A percentile compares a stretch with the other conserved stretches of the same genome.
Conservation (phyloP, 768 basidiomycete species). For the Lepiota venenata region DNA sequence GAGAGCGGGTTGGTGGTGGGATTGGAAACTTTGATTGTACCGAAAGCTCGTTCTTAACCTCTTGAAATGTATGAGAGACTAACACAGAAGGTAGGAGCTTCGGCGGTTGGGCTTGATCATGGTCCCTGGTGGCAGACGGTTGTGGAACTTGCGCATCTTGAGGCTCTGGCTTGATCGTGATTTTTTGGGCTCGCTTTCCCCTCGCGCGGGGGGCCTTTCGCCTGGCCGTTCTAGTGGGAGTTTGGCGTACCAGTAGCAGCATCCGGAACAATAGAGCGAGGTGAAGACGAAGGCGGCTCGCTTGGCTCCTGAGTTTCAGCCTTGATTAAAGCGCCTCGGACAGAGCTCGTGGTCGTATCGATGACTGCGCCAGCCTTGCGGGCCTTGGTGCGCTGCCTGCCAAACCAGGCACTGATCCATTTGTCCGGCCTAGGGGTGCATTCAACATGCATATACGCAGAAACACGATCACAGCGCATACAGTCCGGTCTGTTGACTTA, state of each 20-base stretch:
- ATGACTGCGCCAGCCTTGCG: conserved; percentile 16
- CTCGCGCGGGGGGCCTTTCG: neutral
- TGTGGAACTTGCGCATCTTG: neutral
- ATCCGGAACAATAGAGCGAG: neutral
- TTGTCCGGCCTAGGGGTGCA: conserved; percentile 21
- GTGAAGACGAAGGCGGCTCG: neutral
- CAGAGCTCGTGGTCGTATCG: conserved; percentile 11
- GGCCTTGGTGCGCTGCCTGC: conserved; percentile 24
- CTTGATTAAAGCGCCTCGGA: neutral
- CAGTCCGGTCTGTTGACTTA: conserved; percentile 31
- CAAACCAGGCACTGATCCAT: conserved; percentile 35
- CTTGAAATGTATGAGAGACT: neutral
- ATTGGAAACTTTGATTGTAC: neutral
- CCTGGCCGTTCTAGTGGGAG: neutral
- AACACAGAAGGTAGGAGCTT: neutral
- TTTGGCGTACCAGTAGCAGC: neutral
- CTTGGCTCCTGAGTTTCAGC: neutral
- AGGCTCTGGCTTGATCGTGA: neutral
- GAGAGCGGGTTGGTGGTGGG: neutral
- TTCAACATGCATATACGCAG: neutral
- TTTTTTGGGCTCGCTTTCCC: neutral
- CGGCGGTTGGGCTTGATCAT: neutral
- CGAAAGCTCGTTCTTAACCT: neutral
- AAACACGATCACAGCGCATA: conserved; percentile 20
- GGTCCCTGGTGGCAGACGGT: neutral